Conservation (phyloP, 306 rosid species). For the Dryas octopetala region DNA sequence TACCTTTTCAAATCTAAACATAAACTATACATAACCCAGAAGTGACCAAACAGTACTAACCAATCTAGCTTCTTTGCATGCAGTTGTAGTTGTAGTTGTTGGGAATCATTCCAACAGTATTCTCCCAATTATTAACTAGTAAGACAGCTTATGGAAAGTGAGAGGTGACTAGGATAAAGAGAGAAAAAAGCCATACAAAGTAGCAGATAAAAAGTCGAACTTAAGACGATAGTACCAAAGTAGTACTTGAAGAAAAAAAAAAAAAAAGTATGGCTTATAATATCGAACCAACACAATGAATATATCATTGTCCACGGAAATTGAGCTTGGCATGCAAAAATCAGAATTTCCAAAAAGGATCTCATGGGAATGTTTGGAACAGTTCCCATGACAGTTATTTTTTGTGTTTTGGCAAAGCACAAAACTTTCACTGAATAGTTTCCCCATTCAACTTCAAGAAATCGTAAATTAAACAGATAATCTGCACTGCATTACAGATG, state of each 20-base stretch:
- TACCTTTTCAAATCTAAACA: neutral
- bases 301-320: neutral
- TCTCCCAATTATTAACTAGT: slow-evolving; percentile 1
- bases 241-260: neutral
- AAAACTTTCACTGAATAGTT: neutral
- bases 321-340: neutral
- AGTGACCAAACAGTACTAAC: neutral
- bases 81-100: neutral
- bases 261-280: no score
- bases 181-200: neutral
- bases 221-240: no score
- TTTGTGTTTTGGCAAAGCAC: neutral
- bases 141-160: slow-evolving; percentile 1
- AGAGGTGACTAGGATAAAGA: neutral
- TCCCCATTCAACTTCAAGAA: neutral
- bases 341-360: neutral
- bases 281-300: neutral
- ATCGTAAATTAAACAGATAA: neutral
- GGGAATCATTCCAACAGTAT: neutral
- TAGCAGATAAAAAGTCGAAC: neutral
- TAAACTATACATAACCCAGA: neutral
- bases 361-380: neutral
- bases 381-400: neutral
- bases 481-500: neutral
- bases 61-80: slow-evolving; percentile 1